Base-by-base conservation (phyloP, 2,329 filamentous ascomycete species). In the Ophiocordyceps camponoti-rufipedis region DNA sequence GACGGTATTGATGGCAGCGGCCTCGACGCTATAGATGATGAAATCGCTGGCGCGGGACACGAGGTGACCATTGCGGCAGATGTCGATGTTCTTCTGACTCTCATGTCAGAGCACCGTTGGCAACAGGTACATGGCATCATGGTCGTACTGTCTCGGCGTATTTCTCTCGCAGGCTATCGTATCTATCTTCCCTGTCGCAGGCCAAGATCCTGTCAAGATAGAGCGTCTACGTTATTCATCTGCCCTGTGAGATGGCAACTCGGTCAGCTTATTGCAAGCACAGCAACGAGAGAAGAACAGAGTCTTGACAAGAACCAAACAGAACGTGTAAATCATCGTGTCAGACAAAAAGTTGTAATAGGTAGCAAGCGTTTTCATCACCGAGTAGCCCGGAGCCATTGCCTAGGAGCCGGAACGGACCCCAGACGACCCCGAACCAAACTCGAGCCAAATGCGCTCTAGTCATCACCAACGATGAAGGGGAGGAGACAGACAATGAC, bases 391-490 rank as follows among this genome's bases (percentile, higher is more conserved):
- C 69, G 62, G 64, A 68, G 35, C n/a, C 62, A 53, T 60, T 59
- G 56, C 68, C 66, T 67, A 67, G 68, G 65, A 71, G 82, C 85
- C 89, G 75, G 82, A 94, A 79, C 83, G 81, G 71, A 66, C 68
- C 66, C 70, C 70, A 69, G 69, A 65, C 65, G 64, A 61, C 68
- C 66, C 68, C 71, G 69, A 66, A 70, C 78, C 78, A 87, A 94
- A 74, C 89, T 96, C 89, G 86, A 96, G 89, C 89, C 89, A 96
- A 96, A 96, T 96, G 89, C 89, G 88, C 89, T 96, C 89, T 89
- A 86, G 89, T 96, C 89, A 96, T 96, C 89, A 93, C 87, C 62
- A 62, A 62, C 31, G 62, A 57, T 48, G 46, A 57, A 51, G 6
- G 49, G 48, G 44, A 39, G 45, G 41, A 39, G 23, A 47, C 31